These are phyloP conservation scores for Xerocomellus intermedius DNA, from an alignment of 768 basidiomycete genomes.

Conservation along the genomic window DNA sequence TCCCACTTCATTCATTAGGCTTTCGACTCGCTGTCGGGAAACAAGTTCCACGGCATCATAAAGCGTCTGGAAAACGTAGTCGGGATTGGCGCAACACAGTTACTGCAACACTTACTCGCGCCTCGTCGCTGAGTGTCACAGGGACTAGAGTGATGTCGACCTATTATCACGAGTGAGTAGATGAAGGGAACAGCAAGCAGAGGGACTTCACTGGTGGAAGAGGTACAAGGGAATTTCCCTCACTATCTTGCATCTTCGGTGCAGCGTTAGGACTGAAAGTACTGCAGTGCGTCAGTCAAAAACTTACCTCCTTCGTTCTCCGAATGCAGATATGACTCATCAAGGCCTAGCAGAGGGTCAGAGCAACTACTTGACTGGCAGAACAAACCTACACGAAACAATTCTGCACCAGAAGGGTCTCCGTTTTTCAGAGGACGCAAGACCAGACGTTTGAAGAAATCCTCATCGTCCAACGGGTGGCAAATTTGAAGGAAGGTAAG, in stretches of 20 bases:
- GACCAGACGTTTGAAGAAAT: conserved; percentile 77
- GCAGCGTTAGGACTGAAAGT: conserved; percentile 17
- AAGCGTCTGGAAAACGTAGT: conserved; percentile 42
- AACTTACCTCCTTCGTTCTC: conserved; percentile 72
- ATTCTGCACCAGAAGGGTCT: conserved; percentile 61
- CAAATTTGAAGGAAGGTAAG: conserved; percentile 86
- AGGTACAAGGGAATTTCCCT: conserved; percentile 70
- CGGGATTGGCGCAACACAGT: neutral
- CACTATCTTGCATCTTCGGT: conserved; percentile 75
- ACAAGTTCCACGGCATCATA: conserved; percentile 69
- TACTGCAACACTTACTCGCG: conserved; percentile 48
- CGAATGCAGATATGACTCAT: conserved; percentile 80
- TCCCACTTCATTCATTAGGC: conserved; percentile 42
- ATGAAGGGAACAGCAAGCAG: neutral
- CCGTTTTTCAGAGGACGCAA: conserved; percentile 76
- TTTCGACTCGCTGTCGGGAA: conserved; percentile 62
- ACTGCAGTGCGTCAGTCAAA: neutral
- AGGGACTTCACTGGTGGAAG: conserved; percentile 59
- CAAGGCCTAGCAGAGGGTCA: conserved; percentile 48
- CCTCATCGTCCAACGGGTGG: conserved; percentile 76
- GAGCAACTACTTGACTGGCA: neutral
- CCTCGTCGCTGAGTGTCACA: conserved; percentile 61
- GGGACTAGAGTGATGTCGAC: conserved; percentile 78
- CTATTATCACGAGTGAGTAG: conserved; percentile 33
- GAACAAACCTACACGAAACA: conserved; percentile 55